phyloP scores from a whole-genome alignment of 495 filamentous ascomycete genomes.

The Aspergillus wentii region DNA sequence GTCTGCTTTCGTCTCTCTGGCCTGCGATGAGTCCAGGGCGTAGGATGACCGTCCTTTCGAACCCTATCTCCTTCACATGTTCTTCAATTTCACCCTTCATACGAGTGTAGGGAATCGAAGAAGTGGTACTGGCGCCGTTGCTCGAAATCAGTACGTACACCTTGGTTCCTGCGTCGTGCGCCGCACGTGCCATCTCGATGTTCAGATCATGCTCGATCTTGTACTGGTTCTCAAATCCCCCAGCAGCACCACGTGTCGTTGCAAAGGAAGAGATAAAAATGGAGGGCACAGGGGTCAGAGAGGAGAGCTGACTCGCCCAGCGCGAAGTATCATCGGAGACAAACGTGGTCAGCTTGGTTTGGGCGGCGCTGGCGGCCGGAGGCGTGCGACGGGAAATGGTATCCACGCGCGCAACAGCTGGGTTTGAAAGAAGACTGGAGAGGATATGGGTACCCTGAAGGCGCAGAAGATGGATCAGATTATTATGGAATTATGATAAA shows the following conservation, averaged over 20 bases:
- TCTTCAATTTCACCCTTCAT: constrained; percentile 86
- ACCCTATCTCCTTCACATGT: constrained; percentile 62
- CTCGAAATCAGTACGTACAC: constrained; percentile 67
- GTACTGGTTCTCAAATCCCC: constrained; percentile 66
- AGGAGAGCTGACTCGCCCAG: constrained; percentile 52
- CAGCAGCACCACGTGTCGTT: constrained; percentile 61
- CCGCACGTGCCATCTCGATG: constrained; percentile 61
- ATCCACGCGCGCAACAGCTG: constrained; percentile 35
- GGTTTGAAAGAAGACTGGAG: constrained; percentile 34
- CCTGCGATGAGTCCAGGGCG: constrained; percentile 75
- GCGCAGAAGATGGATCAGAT: neutral
- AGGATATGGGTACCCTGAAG: constrained; percentile 46
- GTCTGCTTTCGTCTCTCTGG: constrained; percentile 52
- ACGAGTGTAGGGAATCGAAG: constrained; percentile 50
- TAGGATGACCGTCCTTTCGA: constrained; percentile 69
- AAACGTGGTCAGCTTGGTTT: constrained; percentile 39
- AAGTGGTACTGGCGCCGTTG: constrained; percentile 42
- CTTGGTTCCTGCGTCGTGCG: constrained; percentile 56
- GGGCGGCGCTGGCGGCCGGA: constrained; percentile 21
- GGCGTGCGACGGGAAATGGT: constrained; percentile 44
- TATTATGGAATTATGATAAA: neutral
- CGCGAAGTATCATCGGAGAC: constrained; percentile 40
- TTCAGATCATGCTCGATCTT: constrained; percentile 75
- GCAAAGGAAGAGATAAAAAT: constrained; percentile 63
- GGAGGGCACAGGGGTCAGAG: constrained; percentile 49